Evolutionary conservation across 768 basidiomycete species (phyloP).

Genomic region (Collybia nuda): DNA sequence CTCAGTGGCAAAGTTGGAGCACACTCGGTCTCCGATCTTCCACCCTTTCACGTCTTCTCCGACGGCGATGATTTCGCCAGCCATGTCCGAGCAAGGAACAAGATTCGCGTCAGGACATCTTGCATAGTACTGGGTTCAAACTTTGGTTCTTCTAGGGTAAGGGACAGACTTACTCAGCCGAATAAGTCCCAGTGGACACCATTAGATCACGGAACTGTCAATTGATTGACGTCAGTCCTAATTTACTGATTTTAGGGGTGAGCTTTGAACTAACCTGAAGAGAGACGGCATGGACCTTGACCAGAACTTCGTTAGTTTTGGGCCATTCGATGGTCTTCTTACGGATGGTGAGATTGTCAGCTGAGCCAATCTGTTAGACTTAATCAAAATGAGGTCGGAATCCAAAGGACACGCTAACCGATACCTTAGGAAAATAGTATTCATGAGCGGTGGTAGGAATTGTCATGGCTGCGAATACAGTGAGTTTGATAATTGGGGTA

Average conservation of each 20-base stretch:
- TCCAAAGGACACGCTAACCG: too few species aligned
- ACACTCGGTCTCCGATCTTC: slow-evolving; percentile 56
- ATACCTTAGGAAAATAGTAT: too few species aligned
- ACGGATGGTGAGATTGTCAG: slow-evolving; percentile 22
- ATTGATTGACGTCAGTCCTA: neutral
- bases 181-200: slow-evolving; percentile 38
- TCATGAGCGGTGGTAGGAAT: too few species aligned
- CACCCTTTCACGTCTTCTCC: slow-evolving; percentile 43
- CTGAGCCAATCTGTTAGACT: slow-evolving; percentile 14
- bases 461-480: too few species aligned
- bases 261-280: slow-evolving; percentile 38
- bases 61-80: slow-evolving; percentile 54
- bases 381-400: too few species aligned
- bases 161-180: slow-evolving; percentile 21
- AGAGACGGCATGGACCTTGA: slow-evolving; percentile 58
- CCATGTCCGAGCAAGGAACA: slow-evolving; percentile 49
- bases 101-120: slow-evolving; percentile 20
- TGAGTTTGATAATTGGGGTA: too few species aligned
- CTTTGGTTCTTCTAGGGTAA: neutral
- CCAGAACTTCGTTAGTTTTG: slow-evolving; percentile 48
- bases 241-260: neutral
- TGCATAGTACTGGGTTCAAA: neutral
- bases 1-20: slow-evolving; percentile 49
- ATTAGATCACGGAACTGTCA: slow-evolving; percentile 51
- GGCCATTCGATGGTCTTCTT: slow-evolving; percentile 24